These are phyloP conservation scores for Leccinum boreale DNA, from an alignment of 768 basidiomycete genomes.

Conservation along the genomic window DNA sequence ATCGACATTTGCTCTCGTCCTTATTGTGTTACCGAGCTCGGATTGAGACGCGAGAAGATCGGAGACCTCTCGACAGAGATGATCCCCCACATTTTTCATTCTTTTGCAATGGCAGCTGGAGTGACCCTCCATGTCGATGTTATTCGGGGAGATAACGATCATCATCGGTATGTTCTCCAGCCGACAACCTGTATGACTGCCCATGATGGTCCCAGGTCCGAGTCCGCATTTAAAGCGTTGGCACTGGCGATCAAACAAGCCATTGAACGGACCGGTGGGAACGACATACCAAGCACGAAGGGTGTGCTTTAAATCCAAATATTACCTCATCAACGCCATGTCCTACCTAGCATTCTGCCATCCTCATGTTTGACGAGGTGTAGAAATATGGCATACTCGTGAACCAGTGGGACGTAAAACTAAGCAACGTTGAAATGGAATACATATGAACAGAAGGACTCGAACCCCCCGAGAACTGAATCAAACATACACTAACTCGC, in stretches of 20 bases:
- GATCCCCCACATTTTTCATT: slow-evolving; percentile 97
- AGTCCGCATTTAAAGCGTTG: slow-evolving; percentile 97
- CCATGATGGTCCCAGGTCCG: slow-evolving; percentile 54
- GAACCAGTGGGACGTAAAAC: not conserved
- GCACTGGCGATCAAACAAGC: slow-evolving; percentile 95
- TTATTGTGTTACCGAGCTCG: slow-evolving; percentile 90
- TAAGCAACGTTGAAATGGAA: slow-evolving; percentile 6
- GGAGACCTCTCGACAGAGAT: slow-evolving; percentile 97
- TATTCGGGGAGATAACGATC: slow-evolving; percentile 93
- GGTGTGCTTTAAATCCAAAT: slow-evolving; percentile 68
- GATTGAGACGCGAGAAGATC: slow-evolving; percentile 84
- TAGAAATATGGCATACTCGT: slow-evolving; percentile 1
- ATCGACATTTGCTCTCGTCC: slow-evolving; percentile 98
- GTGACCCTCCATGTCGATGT: slow-evolving; percentile 94
- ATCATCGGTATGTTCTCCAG: slow-evolving; percentile 71
- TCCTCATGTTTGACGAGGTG: not conserved
- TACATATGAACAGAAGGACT: slow-evolving; percentile 16
- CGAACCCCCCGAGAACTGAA: slow-evolving; percentile 1
- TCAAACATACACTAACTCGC: slow-evolving; percentile 1
- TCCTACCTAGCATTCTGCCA: not conserved
- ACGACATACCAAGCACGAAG: slow-evolving; percentile 95
- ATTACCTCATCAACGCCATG: not conserved
- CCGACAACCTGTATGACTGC: not conserved
- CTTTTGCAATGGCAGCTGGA: slow-evolving; percentile 95
- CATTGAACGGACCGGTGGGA: slow-evolving; percentile 83